Percentiles rank a stretch among this genome's conserved stretches.
phyloP scores from a whole-genome alignment of 169 alveolate species.

The Plasmodium yoelii region DNA sequence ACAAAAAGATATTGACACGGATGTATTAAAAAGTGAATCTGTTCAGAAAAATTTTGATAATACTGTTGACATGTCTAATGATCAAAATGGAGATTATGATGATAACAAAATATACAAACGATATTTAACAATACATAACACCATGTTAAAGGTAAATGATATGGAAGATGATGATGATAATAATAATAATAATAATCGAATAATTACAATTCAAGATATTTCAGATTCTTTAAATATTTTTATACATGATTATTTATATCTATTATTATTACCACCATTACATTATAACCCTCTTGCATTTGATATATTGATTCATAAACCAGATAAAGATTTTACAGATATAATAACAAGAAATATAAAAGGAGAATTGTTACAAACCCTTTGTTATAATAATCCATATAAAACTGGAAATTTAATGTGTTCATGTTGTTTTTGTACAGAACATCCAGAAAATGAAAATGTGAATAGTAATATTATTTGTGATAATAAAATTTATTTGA shows the following conservation, averaged over 20 bases:
- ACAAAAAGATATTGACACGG: background rate
- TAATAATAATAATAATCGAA: too few species aligned
- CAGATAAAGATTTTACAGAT: slow-evolving; percentile 60
- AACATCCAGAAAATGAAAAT: background rate
- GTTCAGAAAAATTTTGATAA: background rate
- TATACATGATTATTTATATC: slow-evolving; percentile 39
- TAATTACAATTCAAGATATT: slow-evolving; percentile 15
- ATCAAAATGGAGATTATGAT: background rate
- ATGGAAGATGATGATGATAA: background rate
- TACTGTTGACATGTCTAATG: background rate
- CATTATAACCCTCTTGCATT: slow-evolving; percentile 53
- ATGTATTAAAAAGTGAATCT: background rate
- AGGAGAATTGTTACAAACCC: slow-evolving; percentile 29
- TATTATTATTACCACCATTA: slow-evolving; percentile 46
- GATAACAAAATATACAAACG: slow-evolving; percentile 33
- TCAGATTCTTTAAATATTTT: slow-evolving; percentile 20
- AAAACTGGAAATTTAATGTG: slow-evolving; percentile 68
- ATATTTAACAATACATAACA: slow-evolving; percentile 44
- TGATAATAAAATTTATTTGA: slow-evolving; percentile 30
- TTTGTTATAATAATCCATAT: slow-evolving; percentile 59
- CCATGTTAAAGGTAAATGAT: background rate
- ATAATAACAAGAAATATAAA: slow-evolving; percentile 66
- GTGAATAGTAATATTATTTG: slow-evolving; percentile 20
- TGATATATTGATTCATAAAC: slow-evolving; percentile 39
- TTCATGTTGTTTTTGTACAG: slow-evolving; percentile 35